Evolutionary conservation across 2,329 filamentous ascomycete genomes (phyloP).

Genomic region (Microdochium bolleyi): DNA sequence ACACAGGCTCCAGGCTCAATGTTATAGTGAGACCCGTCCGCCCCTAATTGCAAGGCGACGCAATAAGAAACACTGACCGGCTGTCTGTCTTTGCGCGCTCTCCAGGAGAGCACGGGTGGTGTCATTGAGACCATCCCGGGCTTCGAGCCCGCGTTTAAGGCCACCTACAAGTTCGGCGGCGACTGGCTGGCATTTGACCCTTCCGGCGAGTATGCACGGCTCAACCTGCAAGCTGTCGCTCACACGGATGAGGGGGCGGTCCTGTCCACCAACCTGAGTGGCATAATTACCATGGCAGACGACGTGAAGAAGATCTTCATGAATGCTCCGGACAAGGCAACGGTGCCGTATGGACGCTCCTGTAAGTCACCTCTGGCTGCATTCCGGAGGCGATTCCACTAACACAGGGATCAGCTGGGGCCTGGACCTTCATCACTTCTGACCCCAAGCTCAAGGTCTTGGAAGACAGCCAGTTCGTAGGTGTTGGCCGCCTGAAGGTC

Average conservation of each 20-base stretch:
- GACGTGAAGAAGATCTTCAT: conserved; percentile 3
- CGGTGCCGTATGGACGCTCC: conserved; percentile 3
- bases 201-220: conserved; percentile 4
- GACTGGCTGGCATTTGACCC: conserved; percentile 8
- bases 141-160: conserved; percentile 9
- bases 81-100: background rate
- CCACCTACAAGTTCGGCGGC: conserved; percentile 5
- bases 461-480: conserved; percentile 4
- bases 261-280: conserved; percentile 5
- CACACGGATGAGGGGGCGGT: conserved; percentile 5
- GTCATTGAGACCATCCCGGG: conserved; percentile 7
- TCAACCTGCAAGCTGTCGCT: conserved; percentile 5
- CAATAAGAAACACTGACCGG: background rate
- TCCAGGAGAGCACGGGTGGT: conserved; percentile 1
- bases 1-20: conserved; percentile 3
- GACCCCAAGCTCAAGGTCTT: conserved; percentile 4
- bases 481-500: conserved; percentile 2
- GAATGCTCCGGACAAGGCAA: conserved; percentile 4
- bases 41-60: background rate
- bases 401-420: conserved; percentile 1
- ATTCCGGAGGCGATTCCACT: background rate
- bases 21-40: background rate
- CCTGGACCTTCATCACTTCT: conserved; percentile 2
- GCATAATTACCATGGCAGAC: conserved; percentile 4
- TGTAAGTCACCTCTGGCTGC: conserved; percentile 1